Conservation (phyloP, 352 stramenopile species). For the Globisporangium acanthophoron region DNA sequence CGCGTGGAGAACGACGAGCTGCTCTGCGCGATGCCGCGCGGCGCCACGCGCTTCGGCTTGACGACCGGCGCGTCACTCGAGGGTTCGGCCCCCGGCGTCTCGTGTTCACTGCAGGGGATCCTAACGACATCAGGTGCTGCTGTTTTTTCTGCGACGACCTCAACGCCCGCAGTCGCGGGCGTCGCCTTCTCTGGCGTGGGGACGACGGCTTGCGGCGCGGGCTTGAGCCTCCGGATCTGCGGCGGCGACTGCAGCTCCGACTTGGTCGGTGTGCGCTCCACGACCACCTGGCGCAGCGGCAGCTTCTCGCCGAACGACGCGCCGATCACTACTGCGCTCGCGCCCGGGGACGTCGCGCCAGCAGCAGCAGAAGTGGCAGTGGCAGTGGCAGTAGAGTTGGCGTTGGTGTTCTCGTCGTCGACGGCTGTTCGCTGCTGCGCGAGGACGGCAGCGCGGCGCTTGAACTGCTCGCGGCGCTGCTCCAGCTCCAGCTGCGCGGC, state of each 20-base stretch:
- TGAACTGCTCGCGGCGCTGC: constrained; percentile 22
- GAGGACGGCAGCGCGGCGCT: constrained; percentile 21
- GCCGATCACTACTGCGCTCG: constrained; percentile 11
- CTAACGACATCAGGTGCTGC: neutral
- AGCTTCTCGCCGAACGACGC: constrained; percentile 24
- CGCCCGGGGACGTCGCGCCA: too few species aligned
- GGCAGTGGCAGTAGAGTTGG: too few species aligned
- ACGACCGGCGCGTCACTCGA: constrained; percentile 3
- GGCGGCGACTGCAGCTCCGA: constrained; percentile 21
- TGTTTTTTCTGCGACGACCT: neutral
- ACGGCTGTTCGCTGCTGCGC: constrained; percentile 6
- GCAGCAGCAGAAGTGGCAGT: too few species aligned
- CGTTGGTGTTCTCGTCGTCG: constrained; percentile 5
- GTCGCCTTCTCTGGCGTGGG: constrained; percentile 26
- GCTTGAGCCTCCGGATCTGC: constrained; percentile 10
- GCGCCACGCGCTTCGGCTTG: constrained; percentile 17
- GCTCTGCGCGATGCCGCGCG: constrained; percentile 61
- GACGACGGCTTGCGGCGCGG: constrained; percentile 16
- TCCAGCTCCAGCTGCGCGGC: constrained; percentile 22
- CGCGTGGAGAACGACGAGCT: constrained; percentile 55
- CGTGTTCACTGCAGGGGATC: neutral
- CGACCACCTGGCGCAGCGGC: constrained; percentile 10
- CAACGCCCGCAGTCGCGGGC: constrained; percentile 7
- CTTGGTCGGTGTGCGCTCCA: constrained; percentile 45
- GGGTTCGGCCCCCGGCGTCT: neutral